These are phyloP conservation scores for Sonneratia alba DNA, from an alignment of 345 rosid species.

Conservation along the genomic window DNA sequence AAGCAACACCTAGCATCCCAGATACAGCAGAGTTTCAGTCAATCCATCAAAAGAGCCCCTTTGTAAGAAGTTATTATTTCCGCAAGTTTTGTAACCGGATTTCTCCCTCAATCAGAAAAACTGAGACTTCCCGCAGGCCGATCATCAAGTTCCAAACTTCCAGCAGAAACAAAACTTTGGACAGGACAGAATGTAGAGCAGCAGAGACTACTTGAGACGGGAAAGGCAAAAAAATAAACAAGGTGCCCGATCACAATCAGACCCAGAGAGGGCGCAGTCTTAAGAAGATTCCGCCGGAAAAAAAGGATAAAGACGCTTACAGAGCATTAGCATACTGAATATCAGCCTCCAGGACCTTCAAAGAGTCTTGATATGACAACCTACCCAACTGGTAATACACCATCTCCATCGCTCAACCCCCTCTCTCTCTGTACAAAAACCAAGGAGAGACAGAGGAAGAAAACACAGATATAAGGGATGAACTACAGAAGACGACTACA, in stretches of 20 bases:
- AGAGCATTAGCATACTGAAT: conserved; percentile 78
- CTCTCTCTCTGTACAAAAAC: not conserved
- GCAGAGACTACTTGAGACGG: too few species aligned
- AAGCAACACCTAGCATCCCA: conserved; percentile 3
- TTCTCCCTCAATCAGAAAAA: not conserved
- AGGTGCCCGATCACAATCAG: too few species aligned
- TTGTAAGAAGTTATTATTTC: not conserved
- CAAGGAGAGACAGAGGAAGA: conserved; percentile 8
- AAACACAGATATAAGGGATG: conserved; percentile 3
- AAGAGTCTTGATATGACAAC: conserved; percentile 63
- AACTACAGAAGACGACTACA: not conserved
- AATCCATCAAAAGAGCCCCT: not conserved
- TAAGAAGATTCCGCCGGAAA: conserved; percentile 2
- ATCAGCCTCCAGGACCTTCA: conserved; percentile 76
- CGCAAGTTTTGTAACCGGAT: too few species aligned
- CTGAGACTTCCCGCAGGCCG: not conserved
- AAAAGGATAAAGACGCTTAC: conserved; percentile 35
- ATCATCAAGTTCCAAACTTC: conserved; percentile 1
- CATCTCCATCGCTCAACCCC: conserved; percentile 23
- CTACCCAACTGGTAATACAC: conserved; percentile 47
- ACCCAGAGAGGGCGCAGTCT: too few species aligned
- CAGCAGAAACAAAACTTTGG: not conserved
- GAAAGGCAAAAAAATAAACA: too few species aligned
- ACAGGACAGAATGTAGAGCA: not conserved
- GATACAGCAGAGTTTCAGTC: not conserved